Evolutionary conservation across 2,329 filamentous ascomycete species (phyloP).

Genomic region (Monosporascus sp.): DNA sequence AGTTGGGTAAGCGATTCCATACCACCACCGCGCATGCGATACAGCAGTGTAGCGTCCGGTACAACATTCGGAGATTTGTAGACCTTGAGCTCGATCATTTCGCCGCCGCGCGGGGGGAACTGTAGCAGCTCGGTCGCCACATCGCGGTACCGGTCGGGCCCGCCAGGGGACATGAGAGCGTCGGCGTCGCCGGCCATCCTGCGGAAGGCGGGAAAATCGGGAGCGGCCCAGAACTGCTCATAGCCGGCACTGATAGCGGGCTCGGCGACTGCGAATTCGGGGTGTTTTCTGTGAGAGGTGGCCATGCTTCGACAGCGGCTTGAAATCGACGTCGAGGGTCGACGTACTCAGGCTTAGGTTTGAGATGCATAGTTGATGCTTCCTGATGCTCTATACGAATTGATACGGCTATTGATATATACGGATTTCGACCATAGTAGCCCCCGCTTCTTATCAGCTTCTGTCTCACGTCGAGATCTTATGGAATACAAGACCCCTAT

Average conservation of each 20-base stretch:
- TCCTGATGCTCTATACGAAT: not conserved
- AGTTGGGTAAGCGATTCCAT: not conserved
- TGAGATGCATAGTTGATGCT: conserved; percentile 12
- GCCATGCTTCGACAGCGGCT: conserved; percentile 30
- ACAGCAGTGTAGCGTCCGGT: conserved; percentile 20
- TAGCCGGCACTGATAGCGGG: conserved; percentile 19
- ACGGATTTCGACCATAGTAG: too few relatives aligned
- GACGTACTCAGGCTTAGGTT: conserved; percentile 2
- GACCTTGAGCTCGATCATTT: conserved; percentile 29
- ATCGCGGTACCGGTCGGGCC: conserved; percentile 29
- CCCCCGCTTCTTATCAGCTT: too few relatives aligned
- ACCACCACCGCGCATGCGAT: conserved; percentile 34
- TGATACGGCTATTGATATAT: too few relatives aligned
- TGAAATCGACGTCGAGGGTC: conserved; percentile 25
- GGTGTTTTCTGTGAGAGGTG: conserved; percentile 29
- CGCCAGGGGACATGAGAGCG: conserved; percentile 21
- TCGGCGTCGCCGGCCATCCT: conserved; percentile 19
- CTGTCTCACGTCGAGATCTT: too few relatives aligned
- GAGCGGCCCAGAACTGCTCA: conserved; percentile 20
- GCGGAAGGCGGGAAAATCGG: conserved; percentile 24
- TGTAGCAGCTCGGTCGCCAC: conserved; percentile 23
- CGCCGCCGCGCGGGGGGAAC: conserved; percentile 29
- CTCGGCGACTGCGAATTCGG: conserved; percentile 25
- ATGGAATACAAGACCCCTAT: too few relatives aligned
- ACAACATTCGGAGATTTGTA: conserved; percentile 23